Conservation (phyloP, 192 early-diverging fungal genomes). For the Podila horticola region DNA sequence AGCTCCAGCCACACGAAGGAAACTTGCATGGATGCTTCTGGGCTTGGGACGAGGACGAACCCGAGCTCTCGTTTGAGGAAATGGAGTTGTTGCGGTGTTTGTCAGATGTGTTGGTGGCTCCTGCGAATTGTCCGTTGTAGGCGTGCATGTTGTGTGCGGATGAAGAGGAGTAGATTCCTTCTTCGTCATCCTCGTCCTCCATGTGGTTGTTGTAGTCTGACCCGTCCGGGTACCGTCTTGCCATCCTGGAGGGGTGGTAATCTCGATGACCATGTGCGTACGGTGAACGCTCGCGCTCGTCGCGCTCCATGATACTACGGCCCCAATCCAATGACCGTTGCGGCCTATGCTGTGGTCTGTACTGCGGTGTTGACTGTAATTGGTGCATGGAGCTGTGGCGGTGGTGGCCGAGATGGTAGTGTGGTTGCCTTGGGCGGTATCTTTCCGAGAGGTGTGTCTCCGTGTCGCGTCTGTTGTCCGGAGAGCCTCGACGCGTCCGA, state of each 20-base stretch:
- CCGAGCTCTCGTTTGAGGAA: constrained; percentile 42
- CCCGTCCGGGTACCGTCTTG: too few species aligned
- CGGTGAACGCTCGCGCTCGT: background rate
- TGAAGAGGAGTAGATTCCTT: background rate
- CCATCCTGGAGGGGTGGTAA: constrained; percentile 5
- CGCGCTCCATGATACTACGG: background rate
- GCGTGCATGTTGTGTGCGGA: constrained; percentile 2
- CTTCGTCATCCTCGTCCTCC: background rate
- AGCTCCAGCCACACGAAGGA: constrained; percentile 62
- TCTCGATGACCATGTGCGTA: background rate
- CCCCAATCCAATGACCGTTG: background rate
- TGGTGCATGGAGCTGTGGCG: constrained; percentile 5
- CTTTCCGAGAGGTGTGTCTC: background rate
- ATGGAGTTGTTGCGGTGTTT: constrained; percentile 51
- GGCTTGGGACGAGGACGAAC: constrained; percentile 2
- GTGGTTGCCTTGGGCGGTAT: background rate
- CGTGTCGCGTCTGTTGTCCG: too few species aligned
- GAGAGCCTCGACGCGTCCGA: too few species aligned
- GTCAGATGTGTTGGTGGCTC: background rate
- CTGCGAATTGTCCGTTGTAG: background rate
- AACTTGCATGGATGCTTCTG: constrained; percentile 53
- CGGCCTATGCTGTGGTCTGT: background rate
- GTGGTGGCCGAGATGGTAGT: background rate
- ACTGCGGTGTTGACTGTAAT: background rate
- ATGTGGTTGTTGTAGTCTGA: background rate